Percentiles rank a stretch among this genome's conserved stretches.
These are phyloP conservation scores for Aspergillus quadricinctus DNA, from an alignment of 2,329 filamentous ascomycete species.

Conservation along the genomic window DNA sequence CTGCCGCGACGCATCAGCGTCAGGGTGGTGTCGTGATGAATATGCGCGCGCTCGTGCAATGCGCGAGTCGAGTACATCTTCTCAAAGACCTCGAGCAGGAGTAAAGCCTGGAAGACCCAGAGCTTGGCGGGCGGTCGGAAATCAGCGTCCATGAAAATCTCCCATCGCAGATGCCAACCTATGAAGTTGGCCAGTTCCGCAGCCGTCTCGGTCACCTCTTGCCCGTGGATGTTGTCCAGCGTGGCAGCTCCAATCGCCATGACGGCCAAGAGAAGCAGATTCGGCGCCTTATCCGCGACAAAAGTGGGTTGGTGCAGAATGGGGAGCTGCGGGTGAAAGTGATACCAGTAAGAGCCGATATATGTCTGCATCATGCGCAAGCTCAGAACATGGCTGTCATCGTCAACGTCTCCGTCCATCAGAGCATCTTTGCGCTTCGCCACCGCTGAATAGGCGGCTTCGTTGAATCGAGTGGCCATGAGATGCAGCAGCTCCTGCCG, in stretches of 20 bases:
- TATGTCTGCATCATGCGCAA: conserved; percentile 95
- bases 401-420: conserved; percentile 70
- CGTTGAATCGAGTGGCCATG: conserved; percentile 76
- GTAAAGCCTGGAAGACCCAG: conserved; percentile 89
- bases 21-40: conserved; percentile 92
- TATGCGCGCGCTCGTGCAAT: conserved; percentile 89
- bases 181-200: conserved; percentile 83
- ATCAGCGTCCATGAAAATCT: conserved; percentile 86
- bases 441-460: conserved; percentile 68
- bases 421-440: conserved; percentile 72
- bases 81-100: conserved; percentile 89
- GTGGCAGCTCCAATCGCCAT: conserved; percentile 91
- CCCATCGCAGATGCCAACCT: conserved; percentile 90
- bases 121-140: conserved; percentile 89
- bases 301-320: conserved; percentile 95
- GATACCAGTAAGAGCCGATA: conserved; percentile 87
- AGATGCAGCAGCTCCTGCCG: conserved; percentile 77
- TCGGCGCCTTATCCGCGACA: conserved; percentile 78
- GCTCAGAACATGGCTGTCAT: conserved; percentile 63
- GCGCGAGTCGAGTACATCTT: conserved; percentile 95
- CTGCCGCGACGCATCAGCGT: conserved; percentile 92
- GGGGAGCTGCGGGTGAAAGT: conserved; percentile 90
- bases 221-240: conserved; percentile 75
- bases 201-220: conserved; percentile 68
- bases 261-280: conserved; percentile 77